Evolutionary conservation across 345 rosid species (phyloP).

Genomic region (Isatis tinctoria): DNA sequence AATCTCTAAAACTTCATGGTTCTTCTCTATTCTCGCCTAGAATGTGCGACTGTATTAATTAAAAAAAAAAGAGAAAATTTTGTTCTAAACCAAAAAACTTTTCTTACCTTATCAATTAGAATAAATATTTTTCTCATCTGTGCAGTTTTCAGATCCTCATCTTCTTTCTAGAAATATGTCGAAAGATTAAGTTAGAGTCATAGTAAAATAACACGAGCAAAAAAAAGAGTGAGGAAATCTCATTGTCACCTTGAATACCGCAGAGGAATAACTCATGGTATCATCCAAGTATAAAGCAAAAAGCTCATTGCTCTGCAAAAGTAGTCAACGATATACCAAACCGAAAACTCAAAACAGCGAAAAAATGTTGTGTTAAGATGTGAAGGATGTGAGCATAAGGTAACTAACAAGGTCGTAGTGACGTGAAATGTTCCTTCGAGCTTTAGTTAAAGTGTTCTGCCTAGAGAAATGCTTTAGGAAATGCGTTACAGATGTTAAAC

Average conservation of each 20-base stretch:
- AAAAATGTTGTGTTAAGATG: not conserved
- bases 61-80: not conserved
- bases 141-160: constrained; percentile 62
- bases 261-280: constrained; percentile 79
- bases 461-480: constrained; percentile 62
- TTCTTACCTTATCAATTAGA: constrained; percentile 61
- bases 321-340: not conserved
- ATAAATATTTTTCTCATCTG: constrained; percentile 65
- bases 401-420: constrained; percentile 79
- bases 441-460: constrained; percentile 75
- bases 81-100: not conserved
- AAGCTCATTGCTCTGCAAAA: constrained; percentile 63
- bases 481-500: constrained; percentile 59
- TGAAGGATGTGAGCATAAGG: not conserved
- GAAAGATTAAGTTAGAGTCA: not conserved
- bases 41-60: not conserved
- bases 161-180: constrained; percentile 32
- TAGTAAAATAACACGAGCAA: not conserved
- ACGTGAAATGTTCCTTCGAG: constrained; percentile 80
- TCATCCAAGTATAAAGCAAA: constrained; percentile 79
- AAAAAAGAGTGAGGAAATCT: not conserved
- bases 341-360: not conserved
- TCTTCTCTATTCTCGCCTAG: constrained; percentile 54
- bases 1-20: constrained; percentile 68
- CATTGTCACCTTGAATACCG: constrained; percentile 57